Evolutionary conservation across 345 rosid species (phyloP), one percentile per base, ranked within the genome.

Genomic region (Salix caprea): DNA sequence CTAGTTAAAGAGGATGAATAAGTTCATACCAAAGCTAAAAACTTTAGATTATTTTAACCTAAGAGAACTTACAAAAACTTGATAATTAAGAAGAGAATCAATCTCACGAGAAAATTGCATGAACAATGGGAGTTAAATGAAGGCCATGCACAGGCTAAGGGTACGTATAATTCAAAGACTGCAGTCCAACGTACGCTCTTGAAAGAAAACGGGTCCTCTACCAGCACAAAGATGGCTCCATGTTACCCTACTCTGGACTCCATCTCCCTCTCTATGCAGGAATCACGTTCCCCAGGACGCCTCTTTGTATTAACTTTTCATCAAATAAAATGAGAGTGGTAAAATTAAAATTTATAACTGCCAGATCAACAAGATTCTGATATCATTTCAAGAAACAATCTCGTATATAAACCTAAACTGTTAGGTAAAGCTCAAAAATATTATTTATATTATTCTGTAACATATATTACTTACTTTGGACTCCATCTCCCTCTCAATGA

Each of bases 281-380:
- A 71, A 71, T 40, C 78, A 54, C 72, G 37, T 65, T 66, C 15
- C 32, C 16, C 12, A 28, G 4, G 26, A 23, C 26, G 32, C 34
- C 34, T 4, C 4, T 32, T 32, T 32, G 4, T 32, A 32, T 4
- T 32, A 32, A 32, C 34, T 32, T 32, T 32, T 32, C 34, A 32
- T 32, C 34, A 30, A 30, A 30, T 30, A 30, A 30, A 30, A 30
- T 30, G 4, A 30, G 32, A 30, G 32, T 30, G 2, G 32, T n/a
- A n/a, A n/a, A n/a, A n/a, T n/a, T n/a, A n/a, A n/a, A n/a, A n/a
- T n/a, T n/a, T n/a, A n/a, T n/a, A n/a, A n/a, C n/a, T n/a, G n/a
- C n/a, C n/a, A n/a, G n/a, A n/a, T 32, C 5, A 32, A 4, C 0
- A 32, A 32, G 5, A 32, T 0, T 32, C 0, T 32, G 0, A 32